Evolutionary conservation across 1,284 basidiomycete species (phyloP), one percentile per base, ranked within the genome.

Genomic region (Puccinia hordei): DNA sequence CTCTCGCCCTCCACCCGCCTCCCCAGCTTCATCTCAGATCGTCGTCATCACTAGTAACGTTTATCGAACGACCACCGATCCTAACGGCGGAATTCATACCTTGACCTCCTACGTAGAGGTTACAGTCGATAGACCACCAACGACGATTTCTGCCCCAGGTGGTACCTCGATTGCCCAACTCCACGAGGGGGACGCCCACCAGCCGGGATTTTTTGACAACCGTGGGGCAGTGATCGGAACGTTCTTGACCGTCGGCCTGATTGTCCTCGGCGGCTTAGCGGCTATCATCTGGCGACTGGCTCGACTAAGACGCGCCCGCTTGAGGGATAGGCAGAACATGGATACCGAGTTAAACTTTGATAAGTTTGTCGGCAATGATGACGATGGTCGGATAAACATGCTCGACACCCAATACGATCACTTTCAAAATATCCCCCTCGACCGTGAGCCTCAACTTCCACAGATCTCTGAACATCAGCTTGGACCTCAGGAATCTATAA

Each of bases 261-360:
- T 66, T 27, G 63, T 66, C n/a, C 63, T 66, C 41, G 63, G 41
- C 24, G 63, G 63, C 4, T 66, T 41, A 0, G 38, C 63, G 41
- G 63, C 63, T 22, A 66, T 66, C 63, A 66, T 66, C 41, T 66
- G 63, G 63, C 38, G 63, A 22, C 63, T 66, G 63, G 38, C 63
- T 8, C 41, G 63, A 46, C 41, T 66, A 4, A 66, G 63, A 66
- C 63, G 63, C 41, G 41, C 63, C 63, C 38, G 63, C n/a, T 22
- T 46, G 24, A 35, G 63, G n/a, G 63, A 38, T 41, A 66, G 63
- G 24, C 17, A 44, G 13, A 35, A 66, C n/a, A 15, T 24, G 41
- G 63, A 66, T 46, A 41, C 63, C 41, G 63, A 66, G n/a, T 12
- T 66, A 13, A 66, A 66, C n/a, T 27, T 66, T n/a, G 13, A 66